Evolutionary conservation across 257 asterid genomes (phyloP), one percentile per base, ranked within the genome.

Genomic region (Penstemon eatonii): DNA sequence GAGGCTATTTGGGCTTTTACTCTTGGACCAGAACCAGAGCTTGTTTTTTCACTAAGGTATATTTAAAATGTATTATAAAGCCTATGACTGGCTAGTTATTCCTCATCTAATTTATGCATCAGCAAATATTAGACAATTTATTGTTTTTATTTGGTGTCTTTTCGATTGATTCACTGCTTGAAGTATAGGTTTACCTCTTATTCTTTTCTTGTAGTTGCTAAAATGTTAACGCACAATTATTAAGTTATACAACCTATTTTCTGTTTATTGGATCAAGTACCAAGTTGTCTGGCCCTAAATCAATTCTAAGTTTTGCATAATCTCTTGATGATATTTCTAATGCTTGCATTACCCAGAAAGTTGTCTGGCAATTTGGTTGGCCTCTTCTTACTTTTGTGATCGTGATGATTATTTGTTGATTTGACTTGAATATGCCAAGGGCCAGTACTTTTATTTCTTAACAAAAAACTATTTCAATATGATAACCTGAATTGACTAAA

Each of bases 21-120:
- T 72, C 93, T 94, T 68, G 99, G 97, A 47, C 99, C 99, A 1
- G 96, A 89, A 78, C 97, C 97, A 4, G 99, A 94, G 82, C 97
- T 94, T 76, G 95, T 96, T 76, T 79, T 94, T 75, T 64, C 89
- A 55, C 77, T 91, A 70, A 87, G 99, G 99, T 88, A 51, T 55
- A 60, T 61, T 49, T 56, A 43, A 46, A 72, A 56, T 58, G 47
- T 59, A 51, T 45, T 25, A 25, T 25, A 25, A 25, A 25, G 33
- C 33, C 33, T 25, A 49, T 59, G 67, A 40, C 63, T 72, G 60
- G 49, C 54, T 65, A 67, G 40, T 60, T 46, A 70, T 49, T 44
- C 39, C 63, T 47, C 8, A 37, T 65, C 60, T 50, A 10, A 59
- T 68, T 37, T 42, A 49, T 6, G 6, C 7, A 41, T 57, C 39